Conservation (phyloP, 129 eudicot genomes). For the Centaurea solstitialis region DNA sequence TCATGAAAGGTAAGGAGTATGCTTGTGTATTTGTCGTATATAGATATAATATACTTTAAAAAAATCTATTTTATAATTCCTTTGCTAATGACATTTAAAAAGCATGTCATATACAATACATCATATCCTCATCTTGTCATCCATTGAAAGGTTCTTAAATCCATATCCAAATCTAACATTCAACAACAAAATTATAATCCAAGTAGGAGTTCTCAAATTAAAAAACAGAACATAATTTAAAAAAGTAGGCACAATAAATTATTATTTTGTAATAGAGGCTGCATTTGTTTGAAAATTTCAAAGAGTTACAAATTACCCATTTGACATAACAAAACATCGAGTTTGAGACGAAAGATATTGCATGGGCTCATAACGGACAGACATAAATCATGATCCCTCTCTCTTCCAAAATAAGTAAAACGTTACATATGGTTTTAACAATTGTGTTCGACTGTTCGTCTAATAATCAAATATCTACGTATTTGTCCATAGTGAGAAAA, state of each 20-base stretch:
- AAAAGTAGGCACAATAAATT: neutral
- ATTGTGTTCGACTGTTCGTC: neutral
- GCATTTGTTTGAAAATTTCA: neutral
- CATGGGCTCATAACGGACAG: neutral
- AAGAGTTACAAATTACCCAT: conserved; percentile 12
- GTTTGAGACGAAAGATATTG: neutral
- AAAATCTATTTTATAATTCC: neutral
- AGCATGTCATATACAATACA: conserved; percentile 5
- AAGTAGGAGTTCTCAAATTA: neutral
- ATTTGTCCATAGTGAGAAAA: neutral
- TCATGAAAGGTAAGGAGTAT: neutral
- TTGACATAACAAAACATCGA: neutral
- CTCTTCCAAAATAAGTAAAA: neutral
- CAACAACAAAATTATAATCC: neutral
- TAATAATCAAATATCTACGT: neutral
- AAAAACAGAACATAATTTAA: neutral
- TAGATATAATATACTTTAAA: neutral
- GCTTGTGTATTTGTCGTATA: neutral
- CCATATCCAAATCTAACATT: neutral
- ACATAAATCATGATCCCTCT: neutral
- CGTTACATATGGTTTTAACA: neutral
- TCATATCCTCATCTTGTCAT: conserved; percentile 10
- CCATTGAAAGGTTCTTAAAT: neutral
- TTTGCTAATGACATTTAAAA: neutral
- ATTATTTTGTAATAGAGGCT: neutral